These are phyloP conservation scores for Magnolia officinalis DNA, from an alignment of 164 flowering plant genomes.

Conservation along the genomic window DNA sequence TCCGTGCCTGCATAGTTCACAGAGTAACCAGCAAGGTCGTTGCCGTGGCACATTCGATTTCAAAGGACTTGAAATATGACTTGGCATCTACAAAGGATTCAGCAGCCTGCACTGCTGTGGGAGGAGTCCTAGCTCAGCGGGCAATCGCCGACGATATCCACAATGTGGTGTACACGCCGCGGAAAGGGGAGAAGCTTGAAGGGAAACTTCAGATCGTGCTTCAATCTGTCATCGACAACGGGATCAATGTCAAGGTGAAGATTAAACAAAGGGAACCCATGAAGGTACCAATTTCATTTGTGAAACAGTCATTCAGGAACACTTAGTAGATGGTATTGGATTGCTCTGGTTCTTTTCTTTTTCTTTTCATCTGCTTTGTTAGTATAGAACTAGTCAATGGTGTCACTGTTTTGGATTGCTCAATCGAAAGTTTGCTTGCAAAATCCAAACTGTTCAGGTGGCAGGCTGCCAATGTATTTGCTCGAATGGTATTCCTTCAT, in stretches of 20 bases:
- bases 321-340: not conserved
- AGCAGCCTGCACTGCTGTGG: constrained; percentile 71
- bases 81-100: constrained; percentile 57
- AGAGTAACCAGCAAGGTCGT: constrained; percentile 88
- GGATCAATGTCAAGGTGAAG: constrained; percentile 77
- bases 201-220: constrained; percentile 81
- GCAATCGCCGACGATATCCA: constrained; percentile 92
- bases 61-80: constrained; percentile 83
- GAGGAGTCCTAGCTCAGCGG: constrained; percentile 66
- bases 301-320: not conserved
- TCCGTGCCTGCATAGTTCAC: constrained; percentile 85
- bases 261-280: constrained; percentile 53
- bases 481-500: too few relatives aligned
- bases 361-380: too few relatives aligned
- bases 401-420: too few relatives aligned
- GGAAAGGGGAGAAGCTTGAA: constrained; percentile 78
- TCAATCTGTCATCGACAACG: constrained; percentile 58
- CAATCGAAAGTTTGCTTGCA: too few relatives aligned
- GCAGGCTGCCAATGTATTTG: too few relatives aligned
- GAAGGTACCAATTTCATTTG: constrained; percentile 16
- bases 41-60: constrained; percentile 88
- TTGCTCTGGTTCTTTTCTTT: not conserved
- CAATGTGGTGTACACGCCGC: constrained; percentile 74
- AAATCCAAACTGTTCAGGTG: too few relatives aligned
- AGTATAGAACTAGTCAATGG: too few relatives aligned